Conservation (phyloP, 805 yeast species). For the Lachancea nothofagi region DNA sequence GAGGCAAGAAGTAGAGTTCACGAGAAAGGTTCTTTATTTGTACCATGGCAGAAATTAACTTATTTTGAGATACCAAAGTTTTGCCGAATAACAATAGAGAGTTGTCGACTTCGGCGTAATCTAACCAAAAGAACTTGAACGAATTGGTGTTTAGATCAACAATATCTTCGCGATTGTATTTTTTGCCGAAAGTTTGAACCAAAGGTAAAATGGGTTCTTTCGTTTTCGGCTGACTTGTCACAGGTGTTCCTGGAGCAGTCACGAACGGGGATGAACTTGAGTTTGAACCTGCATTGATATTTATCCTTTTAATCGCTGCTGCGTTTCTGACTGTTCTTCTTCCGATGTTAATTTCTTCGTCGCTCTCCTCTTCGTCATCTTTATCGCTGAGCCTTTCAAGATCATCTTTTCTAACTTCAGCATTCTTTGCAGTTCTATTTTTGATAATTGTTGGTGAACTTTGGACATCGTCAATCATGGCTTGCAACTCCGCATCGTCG, state of each 20-base stretch:
- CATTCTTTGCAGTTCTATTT: neutral
- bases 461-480: conserved; percentile 19
- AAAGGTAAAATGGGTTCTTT: neutral
- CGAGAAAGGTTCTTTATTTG: conserved; percentile 66
- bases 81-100: conserved; percentile 77
- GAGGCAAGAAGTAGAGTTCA: conserved; percentile 74
- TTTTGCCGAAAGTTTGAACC: conserved; percentile 12
- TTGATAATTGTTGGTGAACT: conserved; percentile 21
- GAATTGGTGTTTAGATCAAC: conserved; percentile 39
- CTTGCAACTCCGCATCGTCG: conserved; percentile 12
- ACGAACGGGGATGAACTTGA: conserved; percentile 27
- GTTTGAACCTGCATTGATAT: conserved; percentile 22
- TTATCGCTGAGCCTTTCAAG: conserved; percentile 26
- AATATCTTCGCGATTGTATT: conserved; percentile 26
- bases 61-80: conserved; percentile 52
- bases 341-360: conserved; percentile 29
- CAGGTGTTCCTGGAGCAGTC: conserved; percentile 33
- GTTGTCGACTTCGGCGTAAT: conserved; percentile 72
- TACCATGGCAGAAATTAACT: conserved; percentile 65
- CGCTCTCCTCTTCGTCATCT: conserved; percentile 34
- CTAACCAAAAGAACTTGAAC: conserved; percentile 84
- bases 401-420: conserved; percentile 4
- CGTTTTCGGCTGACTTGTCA: conserved; percentile 1
- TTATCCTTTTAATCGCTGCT: conserved; percentile 23
- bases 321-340: conserved; percentile 30